Percentiles rank a stretch among this genome's conserved stretches.
phyloP scores from a whole-genome alignment of 78 protist genomes.

The Polysphondylium violaceum region DNA sequence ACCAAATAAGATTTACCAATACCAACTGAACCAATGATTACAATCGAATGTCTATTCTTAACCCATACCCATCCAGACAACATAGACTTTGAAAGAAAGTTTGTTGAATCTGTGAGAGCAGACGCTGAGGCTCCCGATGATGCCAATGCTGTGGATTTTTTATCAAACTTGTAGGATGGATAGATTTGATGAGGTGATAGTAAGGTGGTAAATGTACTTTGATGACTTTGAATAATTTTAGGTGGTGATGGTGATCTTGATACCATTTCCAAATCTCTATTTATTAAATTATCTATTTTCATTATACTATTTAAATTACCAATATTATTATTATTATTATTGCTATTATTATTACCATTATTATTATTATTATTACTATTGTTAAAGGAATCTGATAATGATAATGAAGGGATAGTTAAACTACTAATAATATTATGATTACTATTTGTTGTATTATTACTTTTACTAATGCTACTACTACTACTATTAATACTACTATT shows the following conservation, averaged over 20 bases:
- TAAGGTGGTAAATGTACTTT: not conserved
- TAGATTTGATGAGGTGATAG: not conserved
- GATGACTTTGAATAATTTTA: constrained; percentile 2
- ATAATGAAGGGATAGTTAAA: not conserved
- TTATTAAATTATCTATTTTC: constrained; percentile 37
- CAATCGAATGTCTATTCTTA: constrained; percentile 50
- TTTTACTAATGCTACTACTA: not conserved
- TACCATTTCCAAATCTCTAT: not conserved
- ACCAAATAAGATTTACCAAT: constrained; percentile 67
- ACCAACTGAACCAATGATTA: constrained; percentile 49
- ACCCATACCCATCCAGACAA: constrained; percentile 67
- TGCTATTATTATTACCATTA: not conserved
- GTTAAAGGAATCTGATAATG: not conserved
- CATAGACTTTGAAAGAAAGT: not conserved
- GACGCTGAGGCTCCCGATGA: not conserved
- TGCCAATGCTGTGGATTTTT: not conserved
- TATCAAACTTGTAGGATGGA: not conserved
- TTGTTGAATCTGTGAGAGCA: not conserved
- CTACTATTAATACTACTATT: constrained; percentile 6
- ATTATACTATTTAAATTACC: constrained; percentile 1
- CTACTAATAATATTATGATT: too few relatives aligned
- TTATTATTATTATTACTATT: not conserved
- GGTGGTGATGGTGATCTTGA: constrained; percentile 28
- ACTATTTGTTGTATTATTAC: too few relatives aligned
- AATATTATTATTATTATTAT: not conserved